Percentiles rank a stretch among this genome's conserved stretches.
These are phyloP conservation scores for Lactarius hengduanensis DNA, from an alignment of 768 basidiomycete species.

Conservation along the genomic window DNA sequence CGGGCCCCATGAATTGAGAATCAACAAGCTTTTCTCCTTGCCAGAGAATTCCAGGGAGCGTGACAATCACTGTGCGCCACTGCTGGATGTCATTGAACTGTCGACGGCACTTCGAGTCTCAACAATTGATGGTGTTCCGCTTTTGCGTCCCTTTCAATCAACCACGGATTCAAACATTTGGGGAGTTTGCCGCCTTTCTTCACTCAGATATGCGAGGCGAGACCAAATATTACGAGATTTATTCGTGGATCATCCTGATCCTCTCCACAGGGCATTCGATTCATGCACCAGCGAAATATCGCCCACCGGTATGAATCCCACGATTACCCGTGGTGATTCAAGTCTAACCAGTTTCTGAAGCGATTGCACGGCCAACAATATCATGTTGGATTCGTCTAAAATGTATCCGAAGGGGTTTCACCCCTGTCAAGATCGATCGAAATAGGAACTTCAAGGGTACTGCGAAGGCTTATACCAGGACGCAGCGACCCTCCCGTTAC, in stretches of 20 bases:
- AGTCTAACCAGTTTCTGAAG: constrained; percentile 3
- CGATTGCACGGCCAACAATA: constrained; percentile 27
- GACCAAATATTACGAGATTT: not conserved
- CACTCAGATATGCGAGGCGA: constrained; percentile 38
- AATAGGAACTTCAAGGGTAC: constrained; percentile 30
- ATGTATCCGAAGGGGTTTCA: constrained; percentile 37
- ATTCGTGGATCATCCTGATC: not conserved
- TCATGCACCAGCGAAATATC: constrained; percentile 31
- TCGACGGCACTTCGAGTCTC: constrained; percentile 8
- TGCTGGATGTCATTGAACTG: constrained; percentile 30
- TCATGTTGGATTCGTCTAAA: constrained; percentile 33
- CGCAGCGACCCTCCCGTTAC: constrained; percentile 32
- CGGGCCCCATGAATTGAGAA: constrained; percentile 15
- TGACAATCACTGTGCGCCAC: constrained; percentile 33
- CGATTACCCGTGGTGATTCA: too few species aligned
- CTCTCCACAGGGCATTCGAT: constrained; percentile 29
- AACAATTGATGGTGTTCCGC: constrained; percentile 37
- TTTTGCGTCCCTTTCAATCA: constrained; percentile 33
- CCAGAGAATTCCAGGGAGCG: constrained; percentile 30
- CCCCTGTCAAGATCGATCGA: constrained; percentile 27
- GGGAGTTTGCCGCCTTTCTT: constrained; percentile 39
- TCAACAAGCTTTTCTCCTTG: constrained; percentile 20
- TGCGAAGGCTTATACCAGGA: constrained; percentile 31
- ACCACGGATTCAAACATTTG: constrained; percentile 38
- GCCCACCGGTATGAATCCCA: constrained; percentile 35